These are phyloP conservation scores for Xylaria scruposa DNA, from an alignment of 495 filamentous ascomycete genomes.

Conservation along the genomic window DNA sequence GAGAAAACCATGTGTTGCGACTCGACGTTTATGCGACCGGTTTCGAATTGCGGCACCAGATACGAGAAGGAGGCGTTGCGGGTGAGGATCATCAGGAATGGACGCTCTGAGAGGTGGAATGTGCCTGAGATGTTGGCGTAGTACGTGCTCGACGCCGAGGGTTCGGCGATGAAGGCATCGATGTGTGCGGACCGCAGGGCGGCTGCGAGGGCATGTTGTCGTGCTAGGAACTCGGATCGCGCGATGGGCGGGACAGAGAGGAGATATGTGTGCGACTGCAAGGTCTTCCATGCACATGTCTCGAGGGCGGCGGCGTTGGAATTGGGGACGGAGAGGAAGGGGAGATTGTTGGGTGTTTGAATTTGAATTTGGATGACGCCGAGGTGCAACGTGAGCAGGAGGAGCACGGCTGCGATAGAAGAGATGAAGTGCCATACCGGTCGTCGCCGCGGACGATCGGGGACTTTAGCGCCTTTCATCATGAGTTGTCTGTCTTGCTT, in stretches of 20 bases:
- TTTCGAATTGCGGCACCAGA: conserved; percentile 40
- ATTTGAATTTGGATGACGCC: not conserved
- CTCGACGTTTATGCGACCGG: conserved; percentile 29
- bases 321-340: not conserved
- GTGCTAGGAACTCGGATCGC: conserved; percentile 33
- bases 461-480: conserved; percentile 7
- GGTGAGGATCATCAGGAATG: conserved; percentile 36
- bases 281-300: conserved; percentile 31
- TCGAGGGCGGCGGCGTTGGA: conserved; percentile 21
- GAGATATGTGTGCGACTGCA: conserved; percentile 24
- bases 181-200: conserved; percentile 30
- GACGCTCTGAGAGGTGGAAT: conserved; percentile 38
- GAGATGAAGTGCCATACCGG: not conserved
- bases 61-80: conserved; percentile 32
- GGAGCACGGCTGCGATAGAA: not conserved
- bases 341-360: not conserved
- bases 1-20: conserved; percentile 38
- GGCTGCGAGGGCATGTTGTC: conserved; percentile 33
- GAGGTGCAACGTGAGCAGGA: not conserved
- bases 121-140: conserved; percentile 40
- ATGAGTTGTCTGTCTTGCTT: not conserved
- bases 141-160: conserved; percentile 37
- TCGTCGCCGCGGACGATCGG: conserved; percentile 3
- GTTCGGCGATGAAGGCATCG: conserved; percentile 40
- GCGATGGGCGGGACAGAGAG: conserved; percentile 34